Percentiles rank a stretch among this genome's conserved stretches.
Conservation (phyloP, 257 asterid genomes). For the Solanum sejunctum region DNA sequence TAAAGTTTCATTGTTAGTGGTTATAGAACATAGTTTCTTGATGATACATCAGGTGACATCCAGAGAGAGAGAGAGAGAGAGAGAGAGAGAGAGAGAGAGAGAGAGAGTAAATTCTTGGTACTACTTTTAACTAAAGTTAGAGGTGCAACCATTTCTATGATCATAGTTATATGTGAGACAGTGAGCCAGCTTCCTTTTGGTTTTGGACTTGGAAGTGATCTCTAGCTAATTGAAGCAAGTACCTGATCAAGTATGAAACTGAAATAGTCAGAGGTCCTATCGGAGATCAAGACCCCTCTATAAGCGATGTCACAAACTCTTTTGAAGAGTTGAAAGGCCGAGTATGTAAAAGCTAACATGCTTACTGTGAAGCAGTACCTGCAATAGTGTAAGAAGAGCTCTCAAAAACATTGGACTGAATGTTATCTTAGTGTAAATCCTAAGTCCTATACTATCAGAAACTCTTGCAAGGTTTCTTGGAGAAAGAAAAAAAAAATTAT, state of each 20-base stretch:
- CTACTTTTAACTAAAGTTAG: neutral
- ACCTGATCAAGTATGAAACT: slow-evolving; percentile 61
- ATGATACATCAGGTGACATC: neutral
- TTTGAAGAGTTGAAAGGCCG: slow-evolving; percentile 43
- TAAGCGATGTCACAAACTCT: slow-evolving; percentile 40
- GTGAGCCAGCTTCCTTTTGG: neutral
- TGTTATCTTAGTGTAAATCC: neutral
- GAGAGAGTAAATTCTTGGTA: neutral
- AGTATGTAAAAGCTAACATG: slow-evolving; percentile 18
- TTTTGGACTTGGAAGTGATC: neutral
- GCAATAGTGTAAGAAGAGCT: neutral
- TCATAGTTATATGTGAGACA: neutral
- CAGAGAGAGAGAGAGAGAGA: neutral
- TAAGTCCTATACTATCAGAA: neutral
- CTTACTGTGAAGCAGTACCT: slow-evolving; percentile 39
- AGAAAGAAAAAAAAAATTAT: neutral
- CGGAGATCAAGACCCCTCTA: slow-evolving; percentile 45
- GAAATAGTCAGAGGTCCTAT: slow-evolving; percentile 48
- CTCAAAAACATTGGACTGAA: neutral
- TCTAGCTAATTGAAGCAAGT: neutral
- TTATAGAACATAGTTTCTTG: neutral
- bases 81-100: neutral
- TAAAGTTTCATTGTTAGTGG: neutral
- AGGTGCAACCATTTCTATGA: neutral
- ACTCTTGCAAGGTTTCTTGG: neutral